Base-by-base conservation (phyloP, 164 flowering plant genomes). In the Cinnamomum micranthum region DNA sequence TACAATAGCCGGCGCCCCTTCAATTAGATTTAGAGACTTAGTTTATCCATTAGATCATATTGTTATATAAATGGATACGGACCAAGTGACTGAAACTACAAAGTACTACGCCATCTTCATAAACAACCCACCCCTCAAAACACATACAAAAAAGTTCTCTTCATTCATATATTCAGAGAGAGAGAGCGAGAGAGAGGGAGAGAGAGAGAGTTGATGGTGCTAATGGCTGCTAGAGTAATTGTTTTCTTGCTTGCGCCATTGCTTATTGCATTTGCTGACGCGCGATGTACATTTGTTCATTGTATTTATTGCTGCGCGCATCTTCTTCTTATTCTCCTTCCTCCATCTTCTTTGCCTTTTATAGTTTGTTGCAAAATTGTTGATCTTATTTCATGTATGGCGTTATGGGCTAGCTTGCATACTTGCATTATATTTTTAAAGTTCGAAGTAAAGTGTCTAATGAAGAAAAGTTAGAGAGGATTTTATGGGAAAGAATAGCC, bases 201-300 rank as follows among this genome's bases (percentile, higher is more conserved):
- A 65, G 69, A 27, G 10, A 13, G 41, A 5, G 41, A 14, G 0
- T 0, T 28, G 5, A 31, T 31, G 33, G 33, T 31, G 33, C 33
- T 31, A 60, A 72, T 72, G 74, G 67, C 68, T 12, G 14, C 74
- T 23, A 17, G 23, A 60, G 33, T 72, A 51, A 27, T 52, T 25
- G 22, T 59, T 59, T 62, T 72, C 52, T 15, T 59, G 52, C 14
- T n/a, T n/a, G 66, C 74, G 50, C 28, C 28, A 2, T 31, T 35
- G 2, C 10, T 72, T 67, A 2, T 62, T 22, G 19, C 27, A 24
- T 23, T 35, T 3, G 17, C 28, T 24, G 28, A 19, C n/a, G 67
- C 71, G n/a, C 24, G 62, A 31, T 1, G 74, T 72, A 31, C 60
- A 67, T 55, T 4, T 55, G 4, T 31, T 31, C 33, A 31, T 31